phyloP scores from a whole-genome alignment of 192 early-diverging fungal species.

The Coemansia sp. region DNA sequence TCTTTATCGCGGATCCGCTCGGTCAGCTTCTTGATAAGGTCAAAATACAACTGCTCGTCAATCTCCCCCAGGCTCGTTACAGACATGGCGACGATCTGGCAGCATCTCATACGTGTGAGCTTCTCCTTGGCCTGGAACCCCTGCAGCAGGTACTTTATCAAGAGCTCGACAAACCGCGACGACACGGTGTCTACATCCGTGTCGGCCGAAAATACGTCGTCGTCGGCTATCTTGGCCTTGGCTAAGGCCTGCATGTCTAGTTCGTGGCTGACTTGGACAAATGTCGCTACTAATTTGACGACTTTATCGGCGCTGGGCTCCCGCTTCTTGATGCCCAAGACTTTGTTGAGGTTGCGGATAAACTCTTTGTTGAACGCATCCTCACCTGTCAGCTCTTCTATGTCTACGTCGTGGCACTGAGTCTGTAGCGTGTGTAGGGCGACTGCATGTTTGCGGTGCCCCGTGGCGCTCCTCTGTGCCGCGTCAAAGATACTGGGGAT shows the following conservation, averaged over 20 bases:
- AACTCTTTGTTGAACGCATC: conserved; percentile 71
- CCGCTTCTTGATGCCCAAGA: conserved; percentile 72
- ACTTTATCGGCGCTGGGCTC: conserved; percentile 69
- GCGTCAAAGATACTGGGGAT: conserved; percentile 76
- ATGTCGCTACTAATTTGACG: conserved; percentile 70
- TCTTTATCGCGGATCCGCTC: conserved; percentile 82
- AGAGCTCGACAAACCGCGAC: conserved; percentile 66
- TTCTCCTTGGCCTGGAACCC: conserved; percentile 82
- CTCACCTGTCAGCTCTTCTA: conserved; percentile 56
- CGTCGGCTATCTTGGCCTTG: conserved; percentile 23
- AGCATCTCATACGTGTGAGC: conserved; percentile 69
- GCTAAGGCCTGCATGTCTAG: conserved; percentile 51
- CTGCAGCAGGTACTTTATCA: conserved; percentile 68
- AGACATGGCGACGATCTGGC: conserved; percentile 72
- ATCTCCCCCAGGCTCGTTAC: conserved; percentile 73
- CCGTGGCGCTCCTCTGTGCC: conserved; percentile 62
- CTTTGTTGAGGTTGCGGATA: conserved; percentile 75
- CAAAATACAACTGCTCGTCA: conserved; percentile 74
- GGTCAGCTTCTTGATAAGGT: conserved; percentile 64
- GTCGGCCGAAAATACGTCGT: conserved; percentile 33
- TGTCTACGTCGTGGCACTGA: conserved; percentile 49
- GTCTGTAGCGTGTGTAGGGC: conserved; percentile 72
- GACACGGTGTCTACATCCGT: conserved; percentile 57
- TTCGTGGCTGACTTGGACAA: conserved; percentile 69
- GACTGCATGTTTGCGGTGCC: conserved; percentile 70